These are phyloP conservation scores for Dacryopinax spathularia DNA, from an alignment of 768 basidiomycete genomes.

Conservation along the genomic window DNA sequence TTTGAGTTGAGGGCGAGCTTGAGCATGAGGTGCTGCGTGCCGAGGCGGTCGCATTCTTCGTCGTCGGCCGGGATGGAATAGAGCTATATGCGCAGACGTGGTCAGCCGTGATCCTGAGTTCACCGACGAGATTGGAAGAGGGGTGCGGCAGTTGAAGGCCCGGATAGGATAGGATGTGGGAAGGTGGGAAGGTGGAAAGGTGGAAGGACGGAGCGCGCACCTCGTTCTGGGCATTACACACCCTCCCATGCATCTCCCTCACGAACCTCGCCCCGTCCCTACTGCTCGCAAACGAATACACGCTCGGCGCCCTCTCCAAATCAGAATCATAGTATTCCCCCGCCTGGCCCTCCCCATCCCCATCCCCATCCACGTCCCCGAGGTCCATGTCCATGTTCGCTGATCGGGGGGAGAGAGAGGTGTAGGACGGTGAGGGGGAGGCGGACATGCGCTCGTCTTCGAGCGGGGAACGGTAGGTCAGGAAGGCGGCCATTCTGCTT, in stretches of 20 bases:
- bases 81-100: background rate
- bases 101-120: no score
- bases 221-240: slow-evolving; percentile 1
- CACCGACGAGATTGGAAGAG: no score
- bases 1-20: background rate
- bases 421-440: background rate
- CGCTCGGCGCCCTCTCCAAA: background rate
- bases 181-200: background rate
- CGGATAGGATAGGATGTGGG: background rate
- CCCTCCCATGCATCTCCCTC: background rate
- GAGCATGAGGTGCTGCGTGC: background rate
- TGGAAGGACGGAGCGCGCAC: background rate
- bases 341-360: no score
- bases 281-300: background rate
- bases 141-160: background rate
- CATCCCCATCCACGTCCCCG: background rate
- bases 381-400: background rate
- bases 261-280: background rate
- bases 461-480: background rate
- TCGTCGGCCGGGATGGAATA: background rate
- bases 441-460: background rate
- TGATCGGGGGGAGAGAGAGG: background rate
- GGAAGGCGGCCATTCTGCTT: background rate
- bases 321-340: background rate
- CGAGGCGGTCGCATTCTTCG: background rate